Base-by-base conservation (phyloP, 129 eudicot genomes). In the Flaveria linearis region DNA sequence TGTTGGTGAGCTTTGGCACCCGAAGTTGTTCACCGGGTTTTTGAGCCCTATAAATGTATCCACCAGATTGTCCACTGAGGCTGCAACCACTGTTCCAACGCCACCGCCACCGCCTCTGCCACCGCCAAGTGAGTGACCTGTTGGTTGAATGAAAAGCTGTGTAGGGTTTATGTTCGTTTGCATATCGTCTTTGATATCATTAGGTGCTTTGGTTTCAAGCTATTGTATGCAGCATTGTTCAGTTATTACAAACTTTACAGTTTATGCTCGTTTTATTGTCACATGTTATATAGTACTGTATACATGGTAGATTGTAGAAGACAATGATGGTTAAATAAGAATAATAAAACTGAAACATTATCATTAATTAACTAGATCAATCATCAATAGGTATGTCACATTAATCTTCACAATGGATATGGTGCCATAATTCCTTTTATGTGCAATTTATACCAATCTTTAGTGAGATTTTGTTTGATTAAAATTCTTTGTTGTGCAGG, bases 1-100 rank as follows among this genome's bases (percentile, higher is more conserved):
- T 1, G 85, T 88, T 58, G 87, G 89, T 45, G 96, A 85, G 83
- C 90, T 93, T 22, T 93, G 96, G 96, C 89, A 83, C 52, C 96
- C 96, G 3, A 86, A 77, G 12, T 67, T 87, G 73, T 81, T 90
- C n/a, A 43, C 87, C 3, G 86, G 86, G 49, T 28, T 76, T 25
- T 78, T 76, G 9, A 76, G 64, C 62, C 74, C 64, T 23, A 46
- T 81, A 45, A 67, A 84, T 72, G 87, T 85, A 8, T 77, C 72
- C 39, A 74, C 46, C 4, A 56, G 72, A 62, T 17, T 80, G 56
- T 77, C 88, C 0, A 64, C 67, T 58, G 84, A 68, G 41, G 82
- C 61, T 22, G 84, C 74, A 75, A 68, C 56, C 16, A 23, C 72
- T 15, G 49, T 82, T 14, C 4, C 69, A 13, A 0, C 42, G 2